A percentile compares a stretch with the other conserved stretches of the same genome.
phyloP scores from a whole-genome alignment of 192 early-diverging fungal species.

The Lobosporangium transversale region DNA sequence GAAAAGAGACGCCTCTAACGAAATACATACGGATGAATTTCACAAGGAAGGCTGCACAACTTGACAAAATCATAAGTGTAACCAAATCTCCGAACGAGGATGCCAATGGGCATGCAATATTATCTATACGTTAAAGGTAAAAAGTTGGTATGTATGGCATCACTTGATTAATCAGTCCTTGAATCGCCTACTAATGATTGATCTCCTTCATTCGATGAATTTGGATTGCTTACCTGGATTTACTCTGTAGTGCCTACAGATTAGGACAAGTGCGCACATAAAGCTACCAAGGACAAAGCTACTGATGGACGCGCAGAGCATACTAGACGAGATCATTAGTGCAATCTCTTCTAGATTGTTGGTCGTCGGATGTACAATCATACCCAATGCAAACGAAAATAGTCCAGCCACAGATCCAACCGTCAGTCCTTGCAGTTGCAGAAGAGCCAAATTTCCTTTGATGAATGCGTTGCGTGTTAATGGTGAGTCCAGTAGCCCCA shows the following conservation, averaged over 20 bases:
- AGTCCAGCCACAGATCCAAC: conserved; percentile 80
- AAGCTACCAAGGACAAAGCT: conserved; percentile 78
- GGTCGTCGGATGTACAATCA: conserved; percentile 58
- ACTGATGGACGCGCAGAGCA: conserved; percentile 73
- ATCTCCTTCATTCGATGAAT: too few relatives aligned
- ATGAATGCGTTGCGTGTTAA: conserved; percentile 65
- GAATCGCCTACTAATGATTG: too few relatives aligned
- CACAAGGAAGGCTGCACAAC: conserved; percentile 58
- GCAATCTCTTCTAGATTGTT: conserved; percentile 58
- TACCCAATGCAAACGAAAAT: conserved; percentile 70
- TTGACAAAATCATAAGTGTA: conserved; percentile 71
- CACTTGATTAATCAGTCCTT: too few relatives aligned
- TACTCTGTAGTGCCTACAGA: conserved; percentile 68
- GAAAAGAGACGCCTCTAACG: not conserved
- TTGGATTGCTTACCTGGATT: conserved; percentile 85
- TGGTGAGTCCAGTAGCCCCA: conserved; percentile 70
- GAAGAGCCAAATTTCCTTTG: conserved; percentile 77
- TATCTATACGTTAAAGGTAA: conserved; percentile 54
- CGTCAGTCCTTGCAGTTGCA: conserved; percentile 80
- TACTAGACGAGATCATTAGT: conserved; percentile 70
- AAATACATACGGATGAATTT: conserved; percentile 58
- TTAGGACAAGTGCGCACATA: conserved; percentile 72
- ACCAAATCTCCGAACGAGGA: conserved; percentile 79
- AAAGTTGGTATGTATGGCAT: not conserved
- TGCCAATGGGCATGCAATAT: conserved; percentile 81